Conservation (phyloP, 345 rosid species). For the Excoecaria agallocha region DNA sequence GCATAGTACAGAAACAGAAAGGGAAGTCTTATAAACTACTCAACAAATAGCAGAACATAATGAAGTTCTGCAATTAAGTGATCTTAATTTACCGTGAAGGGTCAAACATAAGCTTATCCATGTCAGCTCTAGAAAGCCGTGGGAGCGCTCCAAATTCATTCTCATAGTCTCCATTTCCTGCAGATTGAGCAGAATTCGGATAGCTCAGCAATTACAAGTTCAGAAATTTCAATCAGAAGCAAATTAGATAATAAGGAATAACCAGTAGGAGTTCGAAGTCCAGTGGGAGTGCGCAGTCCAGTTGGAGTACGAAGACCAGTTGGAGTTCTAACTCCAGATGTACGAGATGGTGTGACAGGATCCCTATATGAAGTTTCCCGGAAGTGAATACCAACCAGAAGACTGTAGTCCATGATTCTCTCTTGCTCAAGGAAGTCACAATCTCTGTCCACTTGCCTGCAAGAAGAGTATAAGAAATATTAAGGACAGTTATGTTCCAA, state of each 20-base stretch:
- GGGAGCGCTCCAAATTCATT: constrained; percentile 28
- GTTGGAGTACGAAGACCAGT: constrained; percentile 34
- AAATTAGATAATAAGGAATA: constrained; percentile 21
- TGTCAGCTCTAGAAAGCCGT: constrained; percentile 54
- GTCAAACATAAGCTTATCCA: constrained; percentile 56
- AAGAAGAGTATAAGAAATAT: not conserved
- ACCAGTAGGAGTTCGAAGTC: constrained; percentile 47
- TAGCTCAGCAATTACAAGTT: constrained; percentile 19
- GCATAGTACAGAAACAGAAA: constrained; percentile 18
- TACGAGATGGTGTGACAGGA: constrained; percentile 36
- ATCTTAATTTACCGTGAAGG: constrained; percentile 52
- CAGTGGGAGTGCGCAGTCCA: constrained; percentile 23
- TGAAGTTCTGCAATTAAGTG: not conserved
- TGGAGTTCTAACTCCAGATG: constrained; percentile 57
- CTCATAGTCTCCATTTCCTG: constrained; percentile 49
- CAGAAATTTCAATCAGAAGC: not conserved
- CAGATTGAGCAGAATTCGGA: not conserved
- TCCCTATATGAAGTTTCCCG: constrained; percentile 47
- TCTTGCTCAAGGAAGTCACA: constrained; percentile 93
- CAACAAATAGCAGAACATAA: too few relatives aligned
- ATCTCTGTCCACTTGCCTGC: constrained; percentile 94
- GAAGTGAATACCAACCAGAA: constrained; percentile 86
- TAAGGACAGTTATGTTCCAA: not conserved
- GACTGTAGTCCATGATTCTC: constrained; percentile 96
- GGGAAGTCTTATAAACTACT: too few relatives aligned